Base-by-base conservation (phyloP, 805 yeast genomes). In the Wickerhamomyces chambardii region DNA sequence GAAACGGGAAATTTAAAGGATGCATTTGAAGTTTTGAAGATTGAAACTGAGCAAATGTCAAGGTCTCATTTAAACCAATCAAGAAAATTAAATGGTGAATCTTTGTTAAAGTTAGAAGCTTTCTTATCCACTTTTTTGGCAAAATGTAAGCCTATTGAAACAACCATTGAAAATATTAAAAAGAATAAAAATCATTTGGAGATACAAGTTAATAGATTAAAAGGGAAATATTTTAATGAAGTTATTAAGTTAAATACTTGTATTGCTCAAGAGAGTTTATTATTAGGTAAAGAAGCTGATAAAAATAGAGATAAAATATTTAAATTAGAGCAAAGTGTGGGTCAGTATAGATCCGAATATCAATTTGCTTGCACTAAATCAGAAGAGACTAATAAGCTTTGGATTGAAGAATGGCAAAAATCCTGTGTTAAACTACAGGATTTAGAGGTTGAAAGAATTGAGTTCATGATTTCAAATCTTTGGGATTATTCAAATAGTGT, bases 401-500 rank as follows among this genome's bases (percentile, higher is more conserved):
- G 85, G 80, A 68, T 72, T 36, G 58, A 73, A 22, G 87, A 84
- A 45, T 85, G 95, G 95, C 64, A 67, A 38, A 51, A 63, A 5
- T 66, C 82, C 0, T 70, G 84, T 31, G 74, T 68, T 42, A 70
- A 70, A 41, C 64, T 80, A 42, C 87, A 85, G 56, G 68, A 62
- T 35, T 55, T 82, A 32, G 95, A 85, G 51, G 73, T 75, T 33
- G 86, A 82, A 50, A 69, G 89, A 42, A 71, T 84, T 36, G 80
- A 79, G 46, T 70, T 77, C 41, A 50, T 82, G 37, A 80, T 84
- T 47, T 63, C 79, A 15, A 83, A 78, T 45, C 56, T 86, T 39
- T 86, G 95, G 83, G 82, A 77, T 30, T 84, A 68, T 49, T 76
- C 90, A 32, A 85, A 85, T 55, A 66, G 77, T 28, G 64, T 83